Evolutionary conservation across 2,329 filamentous ascomycete species (phyloP).

Genomic region (Aotearoamyces nothofagi): DNA sequence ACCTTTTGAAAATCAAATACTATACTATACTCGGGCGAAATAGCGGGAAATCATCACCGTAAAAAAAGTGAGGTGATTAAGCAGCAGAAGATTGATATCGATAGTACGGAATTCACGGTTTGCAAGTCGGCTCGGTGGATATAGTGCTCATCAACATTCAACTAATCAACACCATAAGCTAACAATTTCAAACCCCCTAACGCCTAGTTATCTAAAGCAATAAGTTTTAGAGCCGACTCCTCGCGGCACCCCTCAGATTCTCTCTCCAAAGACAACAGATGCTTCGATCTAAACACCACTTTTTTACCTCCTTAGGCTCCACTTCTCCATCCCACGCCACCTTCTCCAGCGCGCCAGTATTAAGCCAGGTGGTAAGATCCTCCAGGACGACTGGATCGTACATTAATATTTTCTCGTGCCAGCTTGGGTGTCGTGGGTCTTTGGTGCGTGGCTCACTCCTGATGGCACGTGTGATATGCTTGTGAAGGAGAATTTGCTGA

Average conservation of each 20-base stretch:
- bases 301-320: constrained; percentile 52
- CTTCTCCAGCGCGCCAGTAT: constrained; percentile 47
- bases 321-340: constrained; percentile 53
- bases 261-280: constrained; percentile 64
- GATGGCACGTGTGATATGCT: constrained; percentile 38
- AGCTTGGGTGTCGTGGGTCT: constrained; percentile 42
- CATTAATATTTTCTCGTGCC: constrained; percentile 86
- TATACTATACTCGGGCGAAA: too few species aligned
- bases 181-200: too few species aligned
- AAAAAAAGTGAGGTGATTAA: too few species aligned
- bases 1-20: too few species aligned
- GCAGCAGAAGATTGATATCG: too few species aligned
- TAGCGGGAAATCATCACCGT: too few species aligned
- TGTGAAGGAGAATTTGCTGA: constrained; percentile 31
- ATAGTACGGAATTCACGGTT: too few species aligned
- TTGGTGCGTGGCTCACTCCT: constrained; percentile 31
- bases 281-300: constrained; percentile 80
- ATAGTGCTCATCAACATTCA: too few species aligned
- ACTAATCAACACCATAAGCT: too few species aligned
- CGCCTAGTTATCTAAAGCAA: too few species aligned
- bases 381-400: constrained; percentile 86
- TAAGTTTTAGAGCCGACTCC: constrained; percentile 16
- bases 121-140: too few species aligned
- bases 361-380: constrained; percentile 72
- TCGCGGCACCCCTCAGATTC: constrained; percentile 14